Base-by-base conservation (phyloP, 2,329 filamentous ascomycete species). In the Bipolaris sorokiniana region DNA sequence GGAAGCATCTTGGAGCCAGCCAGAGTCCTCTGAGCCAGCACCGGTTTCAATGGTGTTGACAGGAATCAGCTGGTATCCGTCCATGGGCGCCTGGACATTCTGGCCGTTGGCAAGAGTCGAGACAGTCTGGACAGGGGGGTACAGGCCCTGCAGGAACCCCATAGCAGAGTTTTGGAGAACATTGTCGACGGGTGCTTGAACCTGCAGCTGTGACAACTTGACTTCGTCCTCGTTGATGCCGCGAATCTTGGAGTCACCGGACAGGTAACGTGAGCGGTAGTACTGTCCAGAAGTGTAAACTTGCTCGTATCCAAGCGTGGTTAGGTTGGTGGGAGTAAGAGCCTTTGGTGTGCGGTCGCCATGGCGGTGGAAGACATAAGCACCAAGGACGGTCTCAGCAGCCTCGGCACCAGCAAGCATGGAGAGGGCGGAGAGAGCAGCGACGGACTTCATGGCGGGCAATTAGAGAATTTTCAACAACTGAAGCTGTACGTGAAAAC, bases 311-410 rank as follows among this genome's bases (percentile, higher is more conserved):
- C 93, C 93, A 49, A 97, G 83, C 58, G 89, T 83, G 11, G 93
- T 97, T 73, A 97, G 79, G 64, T 84, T 83, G 26, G 90, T 86
- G 11, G 90, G 89, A 44, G 87, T 81, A 61, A 86, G 86, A 16
- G 86, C 82, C 80, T 96, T 97, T 62, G 91, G 80, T 0, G 92
- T 94, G 54, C 93, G 87, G 77, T 97, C 93, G 56, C 93, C 93
- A 79, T 97, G 93, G 44, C 93, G 90, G 67, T 91, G 87, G 81
- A 96, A 96, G 77, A 97, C 87, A 77, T 93, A 95, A 44, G 89
- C 87, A 50, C 92, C 92, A 15, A 96, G 82, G 26, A 95, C 82
- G 0, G 88, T 90, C 79, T 96, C 90, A 54, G 72, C 74, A 26
- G 73, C 72, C 23, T 71, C 65, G 38, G 65, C 62, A 31, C 67